A percentile compares a stretch with the other conserved stretches of the same genome.
These are phyloP conservation scores for Aspergillus indologenus DNA, from an alignment of 495 filamentous ascomycete species.

Conservation along the genomic window DNA sequence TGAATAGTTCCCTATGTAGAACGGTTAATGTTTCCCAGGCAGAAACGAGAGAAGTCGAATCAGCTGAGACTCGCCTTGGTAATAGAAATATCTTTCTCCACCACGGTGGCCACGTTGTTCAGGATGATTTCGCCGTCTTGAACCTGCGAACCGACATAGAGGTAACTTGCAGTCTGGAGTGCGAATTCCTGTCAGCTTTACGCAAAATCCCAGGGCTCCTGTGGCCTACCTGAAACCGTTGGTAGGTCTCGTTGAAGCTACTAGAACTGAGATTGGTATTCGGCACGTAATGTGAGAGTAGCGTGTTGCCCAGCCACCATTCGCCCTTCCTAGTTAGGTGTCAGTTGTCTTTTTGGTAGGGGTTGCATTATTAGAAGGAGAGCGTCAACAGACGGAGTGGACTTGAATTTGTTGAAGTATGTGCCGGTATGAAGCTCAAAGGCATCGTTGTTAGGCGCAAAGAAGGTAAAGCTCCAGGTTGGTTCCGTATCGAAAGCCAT, in stretches of 20 bases:
- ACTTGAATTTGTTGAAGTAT: background rate
- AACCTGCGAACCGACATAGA: background rate
- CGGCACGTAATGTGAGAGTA: conserved; percentile 4
- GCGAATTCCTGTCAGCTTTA: background rate
- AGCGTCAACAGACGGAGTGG: background rate
- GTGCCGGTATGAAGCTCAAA: background rate
- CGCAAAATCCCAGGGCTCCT: no score
- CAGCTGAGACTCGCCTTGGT: background rate
- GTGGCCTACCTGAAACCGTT: conserved; percentile 1
- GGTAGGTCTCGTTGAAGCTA: conserved; percentile 2
- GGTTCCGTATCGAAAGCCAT: conserved; percentile 5
- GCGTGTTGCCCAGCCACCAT: conserved; percentile 6
- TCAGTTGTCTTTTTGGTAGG: background rate
- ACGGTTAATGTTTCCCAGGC: no score
- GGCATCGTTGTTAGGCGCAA: conserved; percentile 1
- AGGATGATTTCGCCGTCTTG: background rate
- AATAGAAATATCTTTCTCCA: background rate
- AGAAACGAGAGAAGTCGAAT: no score
- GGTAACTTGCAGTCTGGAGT: background rate
- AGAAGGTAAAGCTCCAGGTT: conserved; percentile 7
- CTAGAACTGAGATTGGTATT: background rate
- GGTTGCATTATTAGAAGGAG: background rate
- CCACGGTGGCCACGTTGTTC: conserved; percentile 2
- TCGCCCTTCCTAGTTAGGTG: conserved; percentile 1
- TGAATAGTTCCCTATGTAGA: background rate